These are phyloP conservation scores for Solanum medicagineum DNA, from an alignment of 257 asterid genomes.

Conservation along the genomic window DNA sequence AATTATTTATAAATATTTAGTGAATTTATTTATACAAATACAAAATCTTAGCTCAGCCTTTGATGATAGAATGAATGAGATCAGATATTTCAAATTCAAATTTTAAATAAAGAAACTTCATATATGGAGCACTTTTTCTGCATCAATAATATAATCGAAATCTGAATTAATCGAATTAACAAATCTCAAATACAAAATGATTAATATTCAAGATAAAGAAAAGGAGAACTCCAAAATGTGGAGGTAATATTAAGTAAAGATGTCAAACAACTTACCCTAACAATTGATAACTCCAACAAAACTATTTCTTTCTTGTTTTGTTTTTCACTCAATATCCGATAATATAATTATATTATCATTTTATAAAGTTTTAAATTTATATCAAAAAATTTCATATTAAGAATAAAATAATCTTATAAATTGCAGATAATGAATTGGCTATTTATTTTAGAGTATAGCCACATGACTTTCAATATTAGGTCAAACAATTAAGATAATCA, in stretches of 20 bases:
- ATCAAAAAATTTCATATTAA: neutral
- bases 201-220: too few species aligned
- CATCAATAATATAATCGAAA: neutral
- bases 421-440: neutral
- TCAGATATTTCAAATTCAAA: neutral
- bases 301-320: neutral
- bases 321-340: neutral
- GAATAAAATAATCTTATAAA: neutral
- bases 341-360: neutral
- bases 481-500: constrained; percentile 45
- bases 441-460: neutral
- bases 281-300: neutral
- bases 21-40: neutral
- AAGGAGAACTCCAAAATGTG: neutral
- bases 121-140: neutral
- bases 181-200: neutral
- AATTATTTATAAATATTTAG: neutral
- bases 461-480: constrained; percentile 2
- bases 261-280: neutral
- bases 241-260: neutral
- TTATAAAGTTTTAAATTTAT: neutral
- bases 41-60: neutral
- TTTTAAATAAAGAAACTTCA: neutral
- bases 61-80: neutral
- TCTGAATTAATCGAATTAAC: neutral